Percentiles rank a stretch among this genome's conserved stretches.
These are phyloP conservation scores for Aeminium ludgeri DNA, from an alignment of 495 filamentous ascomycete species.

Conservation along the genomic window DNA sequence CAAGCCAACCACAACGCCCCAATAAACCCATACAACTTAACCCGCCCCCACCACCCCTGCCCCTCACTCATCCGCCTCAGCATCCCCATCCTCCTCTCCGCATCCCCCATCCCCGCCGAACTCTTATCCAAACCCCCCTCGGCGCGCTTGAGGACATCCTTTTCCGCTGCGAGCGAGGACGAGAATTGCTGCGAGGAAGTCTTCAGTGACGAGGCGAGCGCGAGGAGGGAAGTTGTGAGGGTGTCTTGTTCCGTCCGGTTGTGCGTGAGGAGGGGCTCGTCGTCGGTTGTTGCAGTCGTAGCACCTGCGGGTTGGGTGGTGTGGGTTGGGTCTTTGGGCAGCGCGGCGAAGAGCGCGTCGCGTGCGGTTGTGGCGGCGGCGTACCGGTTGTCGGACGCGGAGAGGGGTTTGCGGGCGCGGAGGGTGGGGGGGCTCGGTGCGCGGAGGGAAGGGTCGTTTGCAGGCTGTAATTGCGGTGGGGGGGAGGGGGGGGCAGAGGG, in stretches of 20 bases:
- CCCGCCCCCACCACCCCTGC: slow-evolving; percentile 68
- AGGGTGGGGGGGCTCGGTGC: slow-evolving; percentile 11
- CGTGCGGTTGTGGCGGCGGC: slow-evolving; percentile 16
- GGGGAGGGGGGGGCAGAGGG: background rate
- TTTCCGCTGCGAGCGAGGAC: slow-evolving; percentile 52
- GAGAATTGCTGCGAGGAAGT: slow-evolving; percentile 52
- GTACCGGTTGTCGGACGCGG: slow-evolving; percentile 7
- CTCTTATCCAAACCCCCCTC: slow-evolving; percentile 61
- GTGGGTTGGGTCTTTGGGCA: slow-evolving; percentile 15
- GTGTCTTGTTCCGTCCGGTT: slow-evolving; percentile 67
- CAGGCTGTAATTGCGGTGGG: background rate
- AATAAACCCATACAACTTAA: slow-evolving; percentile 73
- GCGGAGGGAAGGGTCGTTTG: background rate
- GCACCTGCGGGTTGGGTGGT: slow-evolving; percentile 4
- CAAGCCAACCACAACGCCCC: slow-evolving; percentile 59
- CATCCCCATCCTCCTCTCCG: slow-evolving; percentile 55
- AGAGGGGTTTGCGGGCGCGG: slow-evolving; percentile 18
- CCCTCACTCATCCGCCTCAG: slow-evolving; percentile 65
- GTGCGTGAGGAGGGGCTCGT: slow-evolving; percentile 47
- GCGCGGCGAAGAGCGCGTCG: slow-evolving; percentile 17
- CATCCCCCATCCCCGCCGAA: slow-evolving; percentile 52
- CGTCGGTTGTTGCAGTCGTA: slow-evolving; percentile 23
- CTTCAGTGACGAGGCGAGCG: slow-evolving; percentile 65
- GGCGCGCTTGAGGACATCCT: slow-evolving; percentile 48
- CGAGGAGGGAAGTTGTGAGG: slow-evolving; percentile 63